A percentile compares a stretch with the other conserved stretches of the same genome.
Conservation (phyloP, 176 grass and related monocot genomes). For the Otatea glauca region DNA sequence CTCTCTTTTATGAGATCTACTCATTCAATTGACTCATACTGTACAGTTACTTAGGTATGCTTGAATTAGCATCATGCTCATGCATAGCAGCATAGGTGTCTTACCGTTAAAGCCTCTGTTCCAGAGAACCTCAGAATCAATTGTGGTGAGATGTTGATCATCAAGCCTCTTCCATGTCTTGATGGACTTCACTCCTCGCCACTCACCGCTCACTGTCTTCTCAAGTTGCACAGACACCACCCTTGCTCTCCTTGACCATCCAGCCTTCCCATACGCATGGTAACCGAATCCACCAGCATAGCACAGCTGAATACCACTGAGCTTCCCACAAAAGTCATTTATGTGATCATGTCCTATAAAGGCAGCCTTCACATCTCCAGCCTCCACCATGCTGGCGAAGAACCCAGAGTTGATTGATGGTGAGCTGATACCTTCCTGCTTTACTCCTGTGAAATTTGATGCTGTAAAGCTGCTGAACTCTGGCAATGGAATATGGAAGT, state of each 20-base stretch:
- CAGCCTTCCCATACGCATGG: conserved; percentile 92
- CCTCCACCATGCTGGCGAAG: conserved; percentile 85
- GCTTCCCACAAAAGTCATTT: conserved; percentile 88
- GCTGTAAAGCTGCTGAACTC: conserved; percentile 73
- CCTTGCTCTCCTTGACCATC: conserved; percentile 91
- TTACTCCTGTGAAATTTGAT: conserved; percentile 80
- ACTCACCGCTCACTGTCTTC: conserved; percentile 60
- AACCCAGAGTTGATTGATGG: conserved; percentile 91
- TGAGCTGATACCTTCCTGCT: conserved; percentile 85
- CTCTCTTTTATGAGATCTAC: neutral
- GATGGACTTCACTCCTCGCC: conserved; percentile 87
- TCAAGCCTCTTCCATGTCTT: conserved; percentile 98
- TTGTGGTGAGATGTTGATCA: conserved; percentile 74
- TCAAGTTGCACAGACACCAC: conserved; percentile 83
- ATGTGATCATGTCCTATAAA: conserved; percentile 91
- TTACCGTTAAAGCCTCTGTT: conserved; percentile 74
- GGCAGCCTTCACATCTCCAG: conserved; percentile 82
- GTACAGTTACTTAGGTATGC: neutral
- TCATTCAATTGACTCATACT: neutral
- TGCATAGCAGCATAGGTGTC: neutral
- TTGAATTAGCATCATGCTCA: conserved; percentile 17
- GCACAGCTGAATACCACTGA: conserved; percentile 76
- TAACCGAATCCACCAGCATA: conserved; percentile 98
- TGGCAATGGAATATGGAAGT: conserved; percentile 94
- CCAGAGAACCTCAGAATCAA: conserved; percentile 87